Evolutionary conservation across 2,329 filamentous ascomycete species (phyloP).

Genomic region (Aureobasidium sp.): DNA sequence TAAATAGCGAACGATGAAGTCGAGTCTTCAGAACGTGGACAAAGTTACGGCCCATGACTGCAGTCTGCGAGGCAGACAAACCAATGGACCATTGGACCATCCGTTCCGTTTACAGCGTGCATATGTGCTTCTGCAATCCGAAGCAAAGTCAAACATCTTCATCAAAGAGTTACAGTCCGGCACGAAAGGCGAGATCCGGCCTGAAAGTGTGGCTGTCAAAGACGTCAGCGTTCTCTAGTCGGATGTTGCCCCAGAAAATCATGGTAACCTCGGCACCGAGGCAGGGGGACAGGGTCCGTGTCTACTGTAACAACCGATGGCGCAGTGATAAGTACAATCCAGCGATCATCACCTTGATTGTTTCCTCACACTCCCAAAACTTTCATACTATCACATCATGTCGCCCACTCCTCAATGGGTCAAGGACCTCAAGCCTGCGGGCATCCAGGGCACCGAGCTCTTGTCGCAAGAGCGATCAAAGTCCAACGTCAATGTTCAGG

Average conservation of each 20-base stretch:
- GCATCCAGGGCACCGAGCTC: slow-evolving; percentile 62
- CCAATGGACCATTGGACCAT: no score
- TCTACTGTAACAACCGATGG: not conserved
- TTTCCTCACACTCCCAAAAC: not conserved
- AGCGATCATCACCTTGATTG: slow-evolving; percentile 3
- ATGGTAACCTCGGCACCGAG: slow-evolving; percentile 9
- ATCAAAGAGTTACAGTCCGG: no score
- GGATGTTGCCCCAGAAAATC: not conserved
- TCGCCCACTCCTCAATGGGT: slow-evolving; percentile 53
- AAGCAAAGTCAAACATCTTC: no score
- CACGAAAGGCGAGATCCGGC: not conserved
- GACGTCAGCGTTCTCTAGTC: slow-evolving; percentile 1
- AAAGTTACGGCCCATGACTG: no score
- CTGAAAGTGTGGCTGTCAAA: not conserved
- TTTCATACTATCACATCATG: slow-evolving; percentile 11
- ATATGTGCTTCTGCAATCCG: not conserved
- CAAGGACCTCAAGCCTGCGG: slow-evolving; percentile 57
- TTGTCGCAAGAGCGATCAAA: slow-evolving; percentile 60
- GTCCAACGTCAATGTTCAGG: slow-evolving; percentile 60
- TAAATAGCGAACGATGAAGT: not conserved
- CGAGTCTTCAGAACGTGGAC: not conserved
- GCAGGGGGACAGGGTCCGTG: not conserved
- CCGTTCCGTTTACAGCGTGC: not conserved
- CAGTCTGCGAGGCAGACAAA: no score
- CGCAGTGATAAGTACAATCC: slow-evolving; percentile 5